Evolutionary conservation across 225 moss, liverwort and hornwort species (phyloP).

Genomic region (Anthoceros angustus): DNA sequence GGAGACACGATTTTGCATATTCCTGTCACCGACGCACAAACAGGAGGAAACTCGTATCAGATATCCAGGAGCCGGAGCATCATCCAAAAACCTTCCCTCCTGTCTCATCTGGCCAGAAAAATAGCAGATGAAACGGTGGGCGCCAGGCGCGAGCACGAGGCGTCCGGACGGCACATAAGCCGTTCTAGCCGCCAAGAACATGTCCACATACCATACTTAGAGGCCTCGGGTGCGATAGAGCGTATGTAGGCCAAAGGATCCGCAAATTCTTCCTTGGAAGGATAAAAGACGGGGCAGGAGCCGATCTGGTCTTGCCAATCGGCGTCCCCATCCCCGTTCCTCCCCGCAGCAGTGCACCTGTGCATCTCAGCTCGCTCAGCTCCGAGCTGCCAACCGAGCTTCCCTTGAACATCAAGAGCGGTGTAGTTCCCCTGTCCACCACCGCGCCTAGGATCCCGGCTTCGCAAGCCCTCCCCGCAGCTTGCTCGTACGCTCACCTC

Average conservation of each 20-base stretch:
- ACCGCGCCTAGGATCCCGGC: not conserved
- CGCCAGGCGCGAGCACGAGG: too few relatives aligned
- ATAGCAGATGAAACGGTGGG: too few relatives aligned
- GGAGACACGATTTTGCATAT: slow-evolving; percentile 33
- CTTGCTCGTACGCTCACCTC: not conserved
- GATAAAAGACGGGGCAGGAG: slow-evolving; percentile 24
- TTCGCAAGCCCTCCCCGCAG: not conserved
- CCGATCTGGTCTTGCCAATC: slow-evolving; percentile 21
- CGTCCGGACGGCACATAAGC: too few relatives aligned
- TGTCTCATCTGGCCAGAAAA: too few relatives aligned
- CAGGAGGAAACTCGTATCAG: not conserved
- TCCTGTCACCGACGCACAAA: slow-evolving; percentile 4
- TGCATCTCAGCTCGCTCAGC: slow-evolving; percentile 17
- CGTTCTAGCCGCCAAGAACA: not conserved
- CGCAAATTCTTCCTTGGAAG: slow-evolving; percentile 24
- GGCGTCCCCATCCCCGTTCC: slow-evolving; percentile 9
- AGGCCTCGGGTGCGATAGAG: slow-evolving; percentile 17
- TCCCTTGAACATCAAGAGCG: slow-evolving; percentile 1
- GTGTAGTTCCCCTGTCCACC: not conserved
- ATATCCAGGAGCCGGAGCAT: not conserved
- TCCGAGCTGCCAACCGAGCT: slow-evolving; percentile 1
- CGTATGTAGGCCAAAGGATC: slow-evolving; percentile 27
- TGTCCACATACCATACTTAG: slow-evolving; percentile 14
- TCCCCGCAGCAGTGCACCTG: slow-evolving; percentile 11
- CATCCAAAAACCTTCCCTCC: too few relatives aligned